Percentiles rank a stretch among this genome's conserved stretches.
phyloP scores from a whole-genome alignment of 306 rosid genomes.

The Lathyrus sativus region DNA sequence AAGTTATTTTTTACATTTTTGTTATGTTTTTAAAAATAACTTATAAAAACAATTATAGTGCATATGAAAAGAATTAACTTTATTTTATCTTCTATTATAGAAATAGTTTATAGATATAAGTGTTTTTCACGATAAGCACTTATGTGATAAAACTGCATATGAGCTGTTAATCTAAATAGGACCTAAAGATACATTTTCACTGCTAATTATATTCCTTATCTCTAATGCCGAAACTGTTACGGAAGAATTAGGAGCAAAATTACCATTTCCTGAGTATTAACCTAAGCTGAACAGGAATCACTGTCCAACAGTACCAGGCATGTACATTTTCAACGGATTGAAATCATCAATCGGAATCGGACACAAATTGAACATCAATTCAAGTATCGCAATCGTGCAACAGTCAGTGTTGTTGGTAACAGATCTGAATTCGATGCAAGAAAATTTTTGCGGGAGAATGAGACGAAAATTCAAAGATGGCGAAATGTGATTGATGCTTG shows the following conservation, averaged over 20 bases:
- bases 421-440: not conserved
- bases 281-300: conserved; percentile 16
- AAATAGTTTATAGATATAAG: no score
- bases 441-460: conserved; percentile 6
- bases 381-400: not conserved
- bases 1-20: no score
- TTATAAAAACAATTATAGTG: no score
- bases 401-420: not conserved
- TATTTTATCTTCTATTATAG: no score
- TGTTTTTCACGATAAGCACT: no score
- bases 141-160: no score
- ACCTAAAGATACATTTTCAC: not conserved
- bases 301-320: conserved; percentile 13
- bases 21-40: no score
- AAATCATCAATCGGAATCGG: not conserved
- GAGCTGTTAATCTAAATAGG: no score
- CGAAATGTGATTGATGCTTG: conserved; percentile 4
- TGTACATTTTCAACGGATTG: conserved; percentile 19
- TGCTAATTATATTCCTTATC: not conserved
- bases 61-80: no score
- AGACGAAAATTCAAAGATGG: not conserved
- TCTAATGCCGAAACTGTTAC: not conserved
- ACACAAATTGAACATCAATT: not conserved
- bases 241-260: not conserved
- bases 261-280: conserved; percentile 44